Conservation (phyloP, 2,329 filamentous ascomycete species). For the Exophiala xenobiotica region DNA sequence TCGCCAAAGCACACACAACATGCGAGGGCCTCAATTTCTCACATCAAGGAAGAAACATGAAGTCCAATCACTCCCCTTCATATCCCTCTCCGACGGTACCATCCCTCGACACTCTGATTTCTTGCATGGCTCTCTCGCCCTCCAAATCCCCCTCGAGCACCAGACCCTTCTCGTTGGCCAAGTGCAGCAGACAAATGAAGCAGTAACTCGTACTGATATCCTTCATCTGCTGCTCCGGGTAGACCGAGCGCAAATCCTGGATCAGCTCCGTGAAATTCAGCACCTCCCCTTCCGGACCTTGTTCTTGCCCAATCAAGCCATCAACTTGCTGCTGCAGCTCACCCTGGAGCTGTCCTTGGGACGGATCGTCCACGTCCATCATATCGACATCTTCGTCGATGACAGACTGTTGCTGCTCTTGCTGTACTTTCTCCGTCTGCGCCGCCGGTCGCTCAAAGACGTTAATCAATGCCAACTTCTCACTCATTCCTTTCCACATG, state of each 20-base stretch:
- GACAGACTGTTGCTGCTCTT: conserved; percentile 33
- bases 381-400: conserved; percentile 28
- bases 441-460: conserved; percentile 35
- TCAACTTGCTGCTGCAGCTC: conserved; percentile 21
- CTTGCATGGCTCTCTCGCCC: conserved; percentile 38
- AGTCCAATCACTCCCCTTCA: conserved; percentile 28
- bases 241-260: conserved; percentile 82
- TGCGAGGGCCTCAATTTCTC: too few relatives aligned
- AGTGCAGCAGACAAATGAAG: conserved; percentile 87
- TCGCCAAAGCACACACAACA: too few relatives aligned
- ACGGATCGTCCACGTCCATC: conserved; percentile 31
- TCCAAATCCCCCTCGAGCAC: conserved; percentile 65
- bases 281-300: too few relatives aligned
- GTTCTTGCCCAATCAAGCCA: conserved; percentile 34
- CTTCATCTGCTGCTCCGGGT: conserved; percentile 79
- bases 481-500: conserved; percentile 63
- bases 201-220: conserved; percentile 93
- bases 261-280: conserved; percentile 90
- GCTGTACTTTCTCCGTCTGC: conserved; percentile 33
- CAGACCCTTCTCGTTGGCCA: conserved; percentile 90
- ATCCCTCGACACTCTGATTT: conserved; percentile 38
- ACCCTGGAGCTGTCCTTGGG: conserved; percentile 1
- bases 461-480: conserved; percentile 39
- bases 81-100: conserved; percentile 31
- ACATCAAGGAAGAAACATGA: not conserved